Percentiles rank a stretch among this genome's conserved stretches.
These are phyloP conservation scores for Dalbergia oliveri DNA, from an alignment of 306 rosid genomes.

Conservation along the genomic window DNA sequence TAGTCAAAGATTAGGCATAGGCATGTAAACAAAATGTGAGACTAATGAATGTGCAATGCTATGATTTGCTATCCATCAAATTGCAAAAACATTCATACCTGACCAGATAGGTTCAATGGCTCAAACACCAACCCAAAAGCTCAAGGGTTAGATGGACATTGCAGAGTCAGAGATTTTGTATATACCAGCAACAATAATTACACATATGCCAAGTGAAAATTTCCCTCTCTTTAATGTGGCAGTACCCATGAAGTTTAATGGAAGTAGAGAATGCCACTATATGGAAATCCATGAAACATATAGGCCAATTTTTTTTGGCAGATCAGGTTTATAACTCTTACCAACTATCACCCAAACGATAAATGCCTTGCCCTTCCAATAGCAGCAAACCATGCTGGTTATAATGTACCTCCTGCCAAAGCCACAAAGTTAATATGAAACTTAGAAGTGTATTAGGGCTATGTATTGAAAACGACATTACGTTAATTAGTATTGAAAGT, in stretches of 20 bases:
- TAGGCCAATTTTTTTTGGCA: constrained; percentile 28
- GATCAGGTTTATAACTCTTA: constrained; percentile 52
- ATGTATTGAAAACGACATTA: neutral
- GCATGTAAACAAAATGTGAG: neutral
- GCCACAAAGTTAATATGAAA: constrained; percentile 22
- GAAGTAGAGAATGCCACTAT: constrained; percentile 34
- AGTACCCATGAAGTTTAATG: constrained; percentile 29
- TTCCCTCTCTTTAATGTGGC: constrained; percentile 34
- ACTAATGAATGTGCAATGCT: constrained; percentile 22
- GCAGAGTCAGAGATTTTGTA: constrained; percentile 19
- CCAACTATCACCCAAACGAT: constrained; percentile 94
- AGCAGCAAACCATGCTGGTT: constrained; percentile 95
- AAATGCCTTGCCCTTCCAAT: constrained; percentile 94
- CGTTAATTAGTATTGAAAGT: neutral
- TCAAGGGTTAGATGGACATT: constrained; percentile 15
- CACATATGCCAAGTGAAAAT: constrained; percentile 10
- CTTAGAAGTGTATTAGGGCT: neutral
- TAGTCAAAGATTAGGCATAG: neutral
- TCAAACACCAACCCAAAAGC: constrained; percentile 25
- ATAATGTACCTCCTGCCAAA: constrained; percentile 91
- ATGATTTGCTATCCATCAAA: neutral
- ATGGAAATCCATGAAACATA: constrained; percentile 28
- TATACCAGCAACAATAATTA: constrained; percentile 17
- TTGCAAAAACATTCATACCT: neutral
- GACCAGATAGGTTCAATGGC: constrained; percentile 20